phyloP scores from a whole-genome alignment of 257 asterid genomes.

The Nicotiana attenuata region DNA sequence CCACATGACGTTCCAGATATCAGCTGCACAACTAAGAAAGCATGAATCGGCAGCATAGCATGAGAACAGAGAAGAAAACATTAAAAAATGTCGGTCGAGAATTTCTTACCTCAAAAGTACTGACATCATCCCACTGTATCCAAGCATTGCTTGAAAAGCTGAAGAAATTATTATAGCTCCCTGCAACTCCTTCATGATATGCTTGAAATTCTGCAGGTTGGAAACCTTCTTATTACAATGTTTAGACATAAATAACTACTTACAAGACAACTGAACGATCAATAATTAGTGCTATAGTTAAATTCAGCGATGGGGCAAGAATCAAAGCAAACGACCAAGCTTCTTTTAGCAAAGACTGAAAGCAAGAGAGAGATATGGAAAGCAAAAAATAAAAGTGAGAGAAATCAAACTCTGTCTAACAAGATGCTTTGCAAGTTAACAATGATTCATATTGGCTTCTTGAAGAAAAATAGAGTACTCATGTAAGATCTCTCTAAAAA shows the following conservation, averaged over 20 bases:
- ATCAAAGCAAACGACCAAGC: neutral
- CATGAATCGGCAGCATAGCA: neutral
- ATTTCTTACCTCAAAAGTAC: conserved; percentile 57
- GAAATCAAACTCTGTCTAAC: neutral
- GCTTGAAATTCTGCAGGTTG: conserved; percentile 77
- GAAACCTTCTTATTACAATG: conserved; percentile 6
- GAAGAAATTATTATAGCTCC: conserved; percentile 96
- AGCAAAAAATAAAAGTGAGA: neutral
- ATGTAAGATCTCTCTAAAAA: neutral
- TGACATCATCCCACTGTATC: conserved; percentile 89
- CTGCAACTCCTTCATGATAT: conserved; percentile 93
- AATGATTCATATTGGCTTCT: neutral
- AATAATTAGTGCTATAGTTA: neutral
- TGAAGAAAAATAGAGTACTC: neutral
- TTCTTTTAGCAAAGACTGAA: neutral
- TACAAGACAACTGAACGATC: neutral
- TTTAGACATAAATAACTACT: conserved; percentile 4
- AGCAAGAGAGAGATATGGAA: neutral
- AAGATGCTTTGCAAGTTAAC: neutral
- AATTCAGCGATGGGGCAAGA: neutral
- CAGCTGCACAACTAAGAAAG: neutral
- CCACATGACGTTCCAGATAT: neutral
- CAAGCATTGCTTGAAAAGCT: conserved; percentile 85
- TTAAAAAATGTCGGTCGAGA: neutral
- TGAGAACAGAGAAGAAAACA: neutral